A percentile compares a stretch with the other conserved stretches of the same genome.
These are phyloP conservation scores for Claviceps digitariae DNA, from an alignment of 2,329 filamentous ascomycete genomes.

Conservation along the genomic window DNA sequence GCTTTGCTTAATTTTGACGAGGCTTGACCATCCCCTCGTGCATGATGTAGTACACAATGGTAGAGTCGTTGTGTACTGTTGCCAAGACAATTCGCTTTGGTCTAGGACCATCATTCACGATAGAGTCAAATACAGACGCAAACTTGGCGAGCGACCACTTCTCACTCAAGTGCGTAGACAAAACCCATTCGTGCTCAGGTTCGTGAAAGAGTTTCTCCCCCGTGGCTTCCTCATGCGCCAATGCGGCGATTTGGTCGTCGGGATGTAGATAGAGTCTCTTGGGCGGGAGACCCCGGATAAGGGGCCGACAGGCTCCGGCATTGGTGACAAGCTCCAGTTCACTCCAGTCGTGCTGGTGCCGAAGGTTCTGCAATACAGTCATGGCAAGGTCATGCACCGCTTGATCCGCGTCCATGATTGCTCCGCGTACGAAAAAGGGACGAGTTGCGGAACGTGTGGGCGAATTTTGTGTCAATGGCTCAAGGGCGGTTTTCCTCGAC, in stretches of 20 bases:
- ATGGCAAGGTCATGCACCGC: conserved; percentile 14
- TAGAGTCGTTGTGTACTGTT: conserved; percentile 66
- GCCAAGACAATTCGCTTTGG: conserved; percentile 61
- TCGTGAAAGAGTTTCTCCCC: conserved; percentile 31
- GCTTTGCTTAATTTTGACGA: conserved; percentile 55
- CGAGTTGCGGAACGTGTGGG: neutral
- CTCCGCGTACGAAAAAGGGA: neutral
- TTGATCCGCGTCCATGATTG: neutral
- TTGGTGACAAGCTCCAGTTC: conserved; percentile 39
- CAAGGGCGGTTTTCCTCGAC: neutral
- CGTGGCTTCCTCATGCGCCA: conserved; percentile 43
- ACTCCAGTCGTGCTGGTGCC: conserved; percentile 65
- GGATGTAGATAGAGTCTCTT: conserved; percentile 64
- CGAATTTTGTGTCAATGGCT: neutral
- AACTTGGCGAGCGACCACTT: conserved; percentile 56
- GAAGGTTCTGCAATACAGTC: conserved; percentile 55
- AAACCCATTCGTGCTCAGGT: conserved; percentile 60
- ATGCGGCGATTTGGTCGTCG: conserved; percentile 64
- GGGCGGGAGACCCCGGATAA: conserved; percentile 62
- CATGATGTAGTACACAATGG: conserved; percentile 71
- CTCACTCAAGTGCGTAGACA: conserved; percentile 60
- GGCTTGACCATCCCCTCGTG: conserved; percentile 83
- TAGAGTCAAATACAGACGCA: conserved; percentile 54
- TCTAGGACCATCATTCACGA: conserved; percentile 31
- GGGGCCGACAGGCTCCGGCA: conserved; percentile 36